phyloP scores from a whole-genome alignment of 306 rosid genomes.

The Pterocarpus macrocarpus region DNA sequence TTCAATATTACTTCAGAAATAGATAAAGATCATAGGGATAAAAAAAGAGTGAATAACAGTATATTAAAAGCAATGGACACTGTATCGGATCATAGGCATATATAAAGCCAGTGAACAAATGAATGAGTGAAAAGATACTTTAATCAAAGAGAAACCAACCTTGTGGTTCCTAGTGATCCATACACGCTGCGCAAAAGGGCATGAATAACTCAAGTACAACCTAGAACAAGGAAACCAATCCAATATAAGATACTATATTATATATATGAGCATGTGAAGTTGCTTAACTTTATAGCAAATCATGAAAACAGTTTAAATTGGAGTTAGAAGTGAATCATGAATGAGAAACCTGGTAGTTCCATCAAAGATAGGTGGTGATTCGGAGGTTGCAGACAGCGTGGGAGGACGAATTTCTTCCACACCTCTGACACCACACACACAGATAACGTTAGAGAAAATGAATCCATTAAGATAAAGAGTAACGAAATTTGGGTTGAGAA shows the following conservation, averaged over 20 bases:
- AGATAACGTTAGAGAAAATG: not conserved
- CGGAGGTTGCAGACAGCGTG: slow-evolving; percentile 55
- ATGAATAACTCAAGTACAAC: slow-evolving; percentile 55
- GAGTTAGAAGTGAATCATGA: not conserved
- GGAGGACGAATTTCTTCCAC: slow-evolving; percentile 53
- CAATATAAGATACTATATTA: too few species aligned
- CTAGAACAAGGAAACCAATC: slow-evolving; percentile 31
- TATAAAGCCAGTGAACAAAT: not conserved
- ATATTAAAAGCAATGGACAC: too few species aligned
- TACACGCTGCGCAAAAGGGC: slow-evolving; percentile 78
- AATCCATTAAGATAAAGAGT: not conserved
- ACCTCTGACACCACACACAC: slow-evolving; percentile 23
- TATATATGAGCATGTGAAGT: too few species aligned
- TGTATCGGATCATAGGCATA: not conserved
- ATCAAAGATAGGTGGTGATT: slow-evolving; percentile 68
- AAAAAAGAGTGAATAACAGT: too few species aligned
- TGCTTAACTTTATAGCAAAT: too few species aligned
- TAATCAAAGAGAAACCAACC: slow-evolving; percentile 47
- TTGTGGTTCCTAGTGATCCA: slow-evolving; percentile 78
- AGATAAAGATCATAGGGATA: not conserved
- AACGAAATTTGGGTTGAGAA: not conserved
- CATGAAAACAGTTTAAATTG: not conserved
- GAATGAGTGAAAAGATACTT: not conserved
- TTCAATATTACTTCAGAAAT: not conserved
- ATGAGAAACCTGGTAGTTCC: slow-evolving; percentile 68